phyloP scores from a whole-genome alignment of 495 filamentous ascomycete genomes.

The Coniosporium apollinis region DNA sequence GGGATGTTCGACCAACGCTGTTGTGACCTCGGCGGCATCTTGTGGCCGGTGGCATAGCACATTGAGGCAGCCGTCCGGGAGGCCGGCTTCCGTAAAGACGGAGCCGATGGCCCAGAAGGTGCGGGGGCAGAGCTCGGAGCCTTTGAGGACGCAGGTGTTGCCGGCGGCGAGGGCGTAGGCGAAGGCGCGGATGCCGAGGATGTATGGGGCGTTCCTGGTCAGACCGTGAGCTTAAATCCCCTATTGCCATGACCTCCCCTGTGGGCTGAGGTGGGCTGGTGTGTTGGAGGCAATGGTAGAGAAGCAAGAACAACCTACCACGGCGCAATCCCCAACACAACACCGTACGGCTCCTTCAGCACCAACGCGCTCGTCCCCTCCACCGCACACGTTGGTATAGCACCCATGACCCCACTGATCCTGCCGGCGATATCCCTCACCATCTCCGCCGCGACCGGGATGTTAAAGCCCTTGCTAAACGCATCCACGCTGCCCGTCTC shows the following conservation, averaged over 20 bases:
- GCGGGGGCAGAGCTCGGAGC: constrained; percentile 58
- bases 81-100: constrained; percentile 56
- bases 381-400: constrained; percentile 37
- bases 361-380: constrained; percentile 49
- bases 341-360: constrained; percentile 67
- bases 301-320: constrained; percentile 37
- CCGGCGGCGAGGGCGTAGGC: constrained; percentile 67
- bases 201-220: constrained; percentile 24
- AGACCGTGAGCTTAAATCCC: too few species aligned
- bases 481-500: constrained; percentile 46
- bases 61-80: constrained; percentile 41
- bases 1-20: constrained; percentile 37
- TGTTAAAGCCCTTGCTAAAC: constrained; percentile 33
- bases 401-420: constrained; percentile 41
- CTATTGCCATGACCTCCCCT: too few species aligned
- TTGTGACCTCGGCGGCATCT: constrained; percentile 39
- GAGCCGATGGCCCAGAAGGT: constrained; percentile 57
- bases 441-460: constrained; percentile 39
- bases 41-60: constrained; percentile 34
- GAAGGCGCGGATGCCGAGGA: constrained; percentile 30
- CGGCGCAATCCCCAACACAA: constrained; percentile 66
- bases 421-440: constrained; percentile 56
- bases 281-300: too few species aligned
- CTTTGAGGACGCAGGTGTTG: constrained; percentile 63
- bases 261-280: too few species aligned